Base-by-base conservation (phyloP, 345 rosid genomes). In the Ailanthus altissimus region DNA sequence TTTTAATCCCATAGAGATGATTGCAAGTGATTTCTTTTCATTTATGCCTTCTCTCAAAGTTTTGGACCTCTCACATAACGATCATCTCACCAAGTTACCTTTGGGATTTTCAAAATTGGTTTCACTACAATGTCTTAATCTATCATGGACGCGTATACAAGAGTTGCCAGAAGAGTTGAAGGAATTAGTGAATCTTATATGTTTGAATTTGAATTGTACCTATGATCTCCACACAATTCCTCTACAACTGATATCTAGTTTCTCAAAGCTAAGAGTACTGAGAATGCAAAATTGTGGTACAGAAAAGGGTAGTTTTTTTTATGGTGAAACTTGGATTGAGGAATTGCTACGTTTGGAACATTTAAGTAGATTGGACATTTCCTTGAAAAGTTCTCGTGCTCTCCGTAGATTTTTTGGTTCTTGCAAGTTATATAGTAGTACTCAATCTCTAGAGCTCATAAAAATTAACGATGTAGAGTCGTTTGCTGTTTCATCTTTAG, bases 21-120 rank as follows among this genome's bases (percentile, higher is more conserved):
- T 87, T 20, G n/a, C 43, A 0, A 8, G 4, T 15, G 62, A 57
- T 0, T 78, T 81, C 67, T 82, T 80, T 43, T 68, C 63, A 2
- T 79, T 38, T 16, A 75, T 51, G 84, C 74, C 67, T 58, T 38
- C 73, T 53, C 70, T 89, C 58, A 80, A 21, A 47, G 78, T 87
- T 49, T 23, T 86, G n/a, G 84, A 85, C 74, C 72, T 89, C 60
- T 80, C 83, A 8, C 2, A 8, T 0, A 86, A 85, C 58, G 1
- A 9, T 23, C 14, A 5, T 6, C 62, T 85, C 10, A 57, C 8
- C 2, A 67, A 78, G 63, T 74, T 89, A 36, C 86, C 90, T 0
- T 76, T 54, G n/a, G 82, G 72, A 49, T 64, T 84, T 32, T 67
- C 74, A 6, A 28, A 42, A 13, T 10, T 81, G 5, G 25, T 18